These are phyloP conservation scores for Magnolia changhungtana DNA, from an alignment of 164 flowering plant species.

Conservation along the genomic window DNA sequence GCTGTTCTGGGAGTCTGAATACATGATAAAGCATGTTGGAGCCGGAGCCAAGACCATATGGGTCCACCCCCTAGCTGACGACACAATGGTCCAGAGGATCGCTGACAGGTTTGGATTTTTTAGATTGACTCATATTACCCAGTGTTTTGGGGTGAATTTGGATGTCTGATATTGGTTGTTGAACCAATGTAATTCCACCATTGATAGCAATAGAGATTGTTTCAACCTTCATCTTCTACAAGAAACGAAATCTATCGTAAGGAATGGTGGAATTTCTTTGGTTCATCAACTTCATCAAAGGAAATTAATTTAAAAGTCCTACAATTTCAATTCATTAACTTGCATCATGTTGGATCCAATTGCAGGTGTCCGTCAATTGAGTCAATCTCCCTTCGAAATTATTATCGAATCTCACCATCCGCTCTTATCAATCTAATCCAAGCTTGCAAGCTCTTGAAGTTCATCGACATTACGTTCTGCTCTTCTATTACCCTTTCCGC, in stretches of 20 bases:
- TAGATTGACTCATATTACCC: neutral
- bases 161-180: no score
- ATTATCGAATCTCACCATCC: neutral
- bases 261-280: no score
- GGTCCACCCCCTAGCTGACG: neutral
- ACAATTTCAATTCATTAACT: no score
- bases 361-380: neutral
- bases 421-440: neutral
- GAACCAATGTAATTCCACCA: no score
- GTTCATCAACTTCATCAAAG: no score
- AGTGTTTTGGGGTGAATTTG: no score
- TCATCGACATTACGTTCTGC: neutral
- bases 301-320: no score
- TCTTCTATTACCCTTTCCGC: neutral
- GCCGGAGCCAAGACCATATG: neutral
- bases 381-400: neutral
- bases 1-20: neutral
- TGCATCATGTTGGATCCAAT: neutral
- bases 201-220: no score
- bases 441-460: neutral
- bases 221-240: no score
- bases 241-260: no score
- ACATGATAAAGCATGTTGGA: neutral
- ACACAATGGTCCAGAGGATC: neutral
- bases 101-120: neutral